phyloP scores from a whole-genome alignment of 2,329 filamentous ascomycete species.

The Aspergillus carbonarius region DNA sequence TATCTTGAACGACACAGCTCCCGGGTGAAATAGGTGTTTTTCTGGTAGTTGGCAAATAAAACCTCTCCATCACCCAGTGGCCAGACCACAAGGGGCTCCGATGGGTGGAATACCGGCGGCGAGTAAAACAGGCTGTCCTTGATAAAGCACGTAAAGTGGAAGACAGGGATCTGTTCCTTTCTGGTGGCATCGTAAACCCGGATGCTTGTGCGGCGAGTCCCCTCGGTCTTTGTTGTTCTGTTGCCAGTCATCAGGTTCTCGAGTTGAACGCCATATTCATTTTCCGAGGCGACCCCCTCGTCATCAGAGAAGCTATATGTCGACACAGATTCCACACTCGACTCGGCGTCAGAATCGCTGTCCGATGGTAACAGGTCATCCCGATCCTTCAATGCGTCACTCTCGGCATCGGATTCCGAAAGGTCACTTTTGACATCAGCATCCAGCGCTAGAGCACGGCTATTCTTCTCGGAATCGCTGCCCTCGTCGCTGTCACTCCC shows the following conservation, averaged over 20 bases:
- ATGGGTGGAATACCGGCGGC: slow-evolving; percentile 1
- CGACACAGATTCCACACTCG: neutral
- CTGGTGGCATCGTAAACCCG: neutral
- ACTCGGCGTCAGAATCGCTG: neutral
- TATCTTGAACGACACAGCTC: neutral
- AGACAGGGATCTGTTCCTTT: neutral
- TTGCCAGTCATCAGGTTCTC: neutral
- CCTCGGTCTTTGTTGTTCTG: neutral
- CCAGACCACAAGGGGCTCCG: slow-evolving; percentile 2
- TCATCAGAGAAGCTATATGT: neutral
- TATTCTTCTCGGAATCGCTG: neutral
- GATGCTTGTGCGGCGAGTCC: neutral
- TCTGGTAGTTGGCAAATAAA: slow-evolving; percentile 2
- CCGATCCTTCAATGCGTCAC: neutral
- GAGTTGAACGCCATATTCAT: neutral
- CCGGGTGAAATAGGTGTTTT: slow-evolving; percentile 4
- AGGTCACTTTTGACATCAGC: neutral
- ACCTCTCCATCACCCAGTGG: neutral
- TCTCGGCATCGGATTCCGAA: neutral
- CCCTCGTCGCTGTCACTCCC: neutral
- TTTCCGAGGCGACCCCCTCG: neutral
- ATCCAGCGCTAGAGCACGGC: neutral
- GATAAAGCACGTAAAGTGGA: neutral
- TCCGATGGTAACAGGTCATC: neutral
- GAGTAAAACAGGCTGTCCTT: slow-evolving; percentile 1